phyloP scores from a whole-genome alignment of 805 yeast genomes.

The Metschnikowia baotianmanensis region DNA sequence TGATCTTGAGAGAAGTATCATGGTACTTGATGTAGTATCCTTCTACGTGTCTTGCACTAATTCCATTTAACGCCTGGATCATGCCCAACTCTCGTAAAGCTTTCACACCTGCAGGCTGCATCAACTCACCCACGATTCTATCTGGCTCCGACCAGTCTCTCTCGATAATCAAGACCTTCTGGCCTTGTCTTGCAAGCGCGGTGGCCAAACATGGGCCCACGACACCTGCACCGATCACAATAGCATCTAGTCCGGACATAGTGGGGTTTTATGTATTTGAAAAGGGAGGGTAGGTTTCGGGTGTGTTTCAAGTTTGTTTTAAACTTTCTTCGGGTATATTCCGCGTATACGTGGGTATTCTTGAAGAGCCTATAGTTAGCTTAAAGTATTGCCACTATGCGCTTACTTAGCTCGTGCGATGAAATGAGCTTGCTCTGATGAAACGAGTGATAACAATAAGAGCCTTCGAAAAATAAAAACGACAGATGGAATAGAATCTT shows the following conservation, averaged over 20 bases:
- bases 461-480: no score
- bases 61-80: constrained; percentile 67
- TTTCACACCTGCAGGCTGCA: constrained; percentile 96
- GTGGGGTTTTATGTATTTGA: background rate
- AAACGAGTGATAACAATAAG: no score
- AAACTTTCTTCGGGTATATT: no score
- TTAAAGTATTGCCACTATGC: no score
- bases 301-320: no score
- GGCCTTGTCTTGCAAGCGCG: constrained; percentile 85
- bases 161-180: constrained; percentile 75
- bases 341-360: no score
- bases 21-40: constrained; percentile 81
- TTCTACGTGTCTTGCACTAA: constrained; percentile 70
- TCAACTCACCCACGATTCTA: constrained; percentile 93
- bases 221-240: constrained; percentile 98
- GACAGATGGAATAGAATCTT: no score
- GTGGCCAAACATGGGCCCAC: constrained; percentile 93
- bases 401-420: no score
- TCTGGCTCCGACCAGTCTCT: constrained; percentile 92
- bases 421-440: no score
- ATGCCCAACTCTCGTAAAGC: constrained; percentile 82
- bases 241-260: constrained; percentile 52
- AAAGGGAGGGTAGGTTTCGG: background rate
- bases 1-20: constrained; percentile 54
- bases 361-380: no score